These are phyloP conservation scores for Fusarium napiforme DNA, from an alignment of 2,329 filamentous ascomycete species.

Conservation along the genomic window DNA sequence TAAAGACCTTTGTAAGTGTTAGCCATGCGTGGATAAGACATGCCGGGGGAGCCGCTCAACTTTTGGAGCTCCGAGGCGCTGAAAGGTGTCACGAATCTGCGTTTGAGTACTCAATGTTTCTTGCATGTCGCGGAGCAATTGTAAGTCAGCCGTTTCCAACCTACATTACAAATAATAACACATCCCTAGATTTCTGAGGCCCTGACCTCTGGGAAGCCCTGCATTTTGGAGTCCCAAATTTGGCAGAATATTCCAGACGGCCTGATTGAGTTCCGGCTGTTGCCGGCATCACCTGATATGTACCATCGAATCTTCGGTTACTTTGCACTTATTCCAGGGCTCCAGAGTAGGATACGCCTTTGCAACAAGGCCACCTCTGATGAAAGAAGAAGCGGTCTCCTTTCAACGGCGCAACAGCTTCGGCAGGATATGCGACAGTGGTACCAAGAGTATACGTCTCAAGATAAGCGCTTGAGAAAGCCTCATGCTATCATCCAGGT, in stretches of 20 bases:
- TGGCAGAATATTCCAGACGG: background rate
- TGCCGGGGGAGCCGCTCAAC: background rate
- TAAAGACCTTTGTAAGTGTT: background rate
- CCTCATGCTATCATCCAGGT: no score
- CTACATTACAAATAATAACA: fast-evolving
- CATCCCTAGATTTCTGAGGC: background rate
- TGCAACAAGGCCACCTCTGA: no score
- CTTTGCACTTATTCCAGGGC: background rate
- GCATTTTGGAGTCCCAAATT: fast-evolving
- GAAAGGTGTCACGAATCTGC: background rate
- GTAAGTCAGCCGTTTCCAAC: fast-evolving
- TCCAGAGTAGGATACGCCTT: fast-evolving
- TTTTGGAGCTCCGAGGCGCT: no score
- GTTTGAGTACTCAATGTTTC: background rate
- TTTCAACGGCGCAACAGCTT: background rate
- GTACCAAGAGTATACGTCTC: background rate
- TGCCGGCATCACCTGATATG: background rate
- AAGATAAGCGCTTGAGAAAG: fast-evolving
- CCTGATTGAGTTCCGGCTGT: background rate
- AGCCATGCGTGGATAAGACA: background rate
- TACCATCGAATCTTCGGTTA: background rate
- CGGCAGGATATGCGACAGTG: fast-evolving
- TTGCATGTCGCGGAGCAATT: background rate
- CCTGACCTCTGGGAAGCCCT: fast-evolving
- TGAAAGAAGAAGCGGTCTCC: background rate